Percentiles rank a stretch among this genome's conserved stretches.
phyloP scores from a whole-genome alignment of 192 early-diverging fungal genomes.

The Rhizoclosmatium sp. region DNA sequence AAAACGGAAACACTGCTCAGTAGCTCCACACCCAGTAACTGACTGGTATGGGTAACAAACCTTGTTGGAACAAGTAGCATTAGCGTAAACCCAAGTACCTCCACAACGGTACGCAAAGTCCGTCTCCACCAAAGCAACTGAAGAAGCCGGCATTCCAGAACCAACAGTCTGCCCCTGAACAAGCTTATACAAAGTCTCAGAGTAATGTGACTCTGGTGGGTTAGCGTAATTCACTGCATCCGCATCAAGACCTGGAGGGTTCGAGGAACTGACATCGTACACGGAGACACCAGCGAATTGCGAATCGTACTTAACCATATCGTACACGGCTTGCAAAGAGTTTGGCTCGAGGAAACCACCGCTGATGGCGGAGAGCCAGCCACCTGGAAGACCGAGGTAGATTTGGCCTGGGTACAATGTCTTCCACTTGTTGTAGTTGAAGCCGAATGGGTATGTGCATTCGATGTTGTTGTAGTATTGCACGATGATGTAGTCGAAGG shows the following conservation, averaged over 20 bases:
- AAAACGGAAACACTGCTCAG: conserved; percentile 24
- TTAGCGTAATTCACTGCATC: not conserved
- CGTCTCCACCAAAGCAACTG: not conserved
- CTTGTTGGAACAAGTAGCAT: conserved; percentile 14
- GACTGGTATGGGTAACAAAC: conserved; percentile 6
- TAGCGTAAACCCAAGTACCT: conserved; percentile 25
- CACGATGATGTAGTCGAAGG: conserved; percentile 19
- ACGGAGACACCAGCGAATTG: conserved; percentile 22
- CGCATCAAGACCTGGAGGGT: conserved; percentile 4
- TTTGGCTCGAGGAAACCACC: conserved; percentile 24
- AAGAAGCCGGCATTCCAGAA: not conserved
- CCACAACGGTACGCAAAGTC: conserved; percentile 15
- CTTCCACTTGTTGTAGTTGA: conserved; percentile 17
- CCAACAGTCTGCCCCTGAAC: conserved; percentile 17
- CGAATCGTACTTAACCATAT: not conserved
- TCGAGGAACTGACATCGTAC: conserved; percentile 16
- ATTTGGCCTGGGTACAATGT: conserved; percentile 13
- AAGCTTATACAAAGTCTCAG: conserved; percentile 6
- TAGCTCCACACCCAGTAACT: conserved; percentile 9
- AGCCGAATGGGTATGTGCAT: conserved; percentile 32
- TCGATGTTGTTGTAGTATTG: conserved; percentile 36
- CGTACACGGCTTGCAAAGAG: conserved; percentile 21
- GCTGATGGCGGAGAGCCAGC: conserved; percentile 2
- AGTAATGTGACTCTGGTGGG: conserved; percentile 25
- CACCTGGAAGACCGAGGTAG: conserved; percentile 29